phyloP scores from a whole-genome alignment of 306 rosid genomes.

The Acacia confusa region DNA sequence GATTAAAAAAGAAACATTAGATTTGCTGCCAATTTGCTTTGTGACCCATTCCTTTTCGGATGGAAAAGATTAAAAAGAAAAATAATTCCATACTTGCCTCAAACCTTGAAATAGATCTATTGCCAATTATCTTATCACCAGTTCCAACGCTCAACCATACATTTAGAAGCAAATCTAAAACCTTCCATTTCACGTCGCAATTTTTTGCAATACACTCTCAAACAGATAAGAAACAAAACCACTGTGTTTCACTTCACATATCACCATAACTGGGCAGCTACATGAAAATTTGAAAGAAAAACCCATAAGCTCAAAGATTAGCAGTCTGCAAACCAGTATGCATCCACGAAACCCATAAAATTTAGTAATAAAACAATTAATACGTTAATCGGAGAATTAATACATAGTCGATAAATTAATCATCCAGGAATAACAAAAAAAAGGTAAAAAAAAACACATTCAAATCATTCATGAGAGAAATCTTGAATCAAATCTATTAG shows the following conservation, averaged over 20 bases:
- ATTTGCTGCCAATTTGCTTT: not conserved
- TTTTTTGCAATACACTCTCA: conserved; percentile 4
- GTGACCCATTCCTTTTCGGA: not conserved
- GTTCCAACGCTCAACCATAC: not conserved
- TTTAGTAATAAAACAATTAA: not conserved
- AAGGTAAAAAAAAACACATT: not conserved
- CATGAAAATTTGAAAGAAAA: conserved; percentile 7
- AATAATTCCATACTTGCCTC: not conserved
- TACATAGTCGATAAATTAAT: not conserved
- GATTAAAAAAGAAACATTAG: not conserved
- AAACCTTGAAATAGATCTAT: not conserved
- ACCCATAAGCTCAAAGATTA: conserved; percentile 19
- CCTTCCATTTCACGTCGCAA: not conserved
- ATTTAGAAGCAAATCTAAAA: not conserved
- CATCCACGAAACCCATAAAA: not conserved
- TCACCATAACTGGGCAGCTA: not conserved
- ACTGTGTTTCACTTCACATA: not conserved
- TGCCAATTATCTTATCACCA: not conserved
- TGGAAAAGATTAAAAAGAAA: not conserved
- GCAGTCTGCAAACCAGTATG: conserved; percentile 8
- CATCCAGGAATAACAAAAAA: not conserved
- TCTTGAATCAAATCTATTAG: conserved; percentile 17
- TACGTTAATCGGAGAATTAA: not conserved
- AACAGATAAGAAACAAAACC: not conserved
- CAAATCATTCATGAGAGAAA: conserved; percentile 22